Evolutionary conservation across 2,329 filamentous ascomycete species (phyloP), one percentile per base, ranked within the genome.

Genomic region (Alternaria dauci): DNA sequence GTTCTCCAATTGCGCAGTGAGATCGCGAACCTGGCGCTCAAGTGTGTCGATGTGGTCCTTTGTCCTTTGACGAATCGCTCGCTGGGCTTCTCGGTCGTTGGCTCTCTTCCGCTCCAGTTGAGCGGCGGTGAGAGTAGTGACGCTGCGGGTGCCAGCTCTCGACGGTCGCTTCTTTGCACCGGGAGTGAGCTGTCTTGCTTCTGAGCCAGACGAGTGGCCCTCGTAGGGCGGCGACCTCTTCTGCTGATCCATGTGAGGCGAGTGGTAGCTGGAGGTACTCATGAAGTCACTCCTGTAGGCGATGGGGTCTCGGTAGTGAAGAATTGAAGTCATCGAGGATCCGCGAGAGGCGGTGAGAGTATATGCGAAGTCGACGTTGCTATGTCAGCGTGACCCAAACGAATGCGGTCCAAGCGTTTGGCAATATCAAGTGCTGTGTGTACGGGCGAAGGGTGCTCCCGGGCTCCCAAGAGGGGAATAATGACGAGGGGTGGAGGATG

Each of bases 31-130:
- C 58, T 84, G 83, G 50, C 80, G 77, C 67, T 88, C 85, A n/a
- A 88, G 80, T 28, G 78, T 79, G 63, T 87, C 85, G 61, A 87
- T 87, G 71, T 86, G 85, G 65, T 86, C 84, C 65, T 86, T 87
- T 42, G 85, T 87, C 61, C 86, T 77, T 70, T 86, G 84, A 30
- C 86, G 83, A 65, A 87, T 88, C 50, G 85, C 85, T 65, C 85
- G 81, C 71, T 88, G 86, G 55, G 86, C 85, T 74, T 88, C 86
- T 62, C 86, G 81, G 72, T 88, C 86, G 72, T 87, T 87, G 62
- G 86, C 86, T 60, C 86, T 80, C 73, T 88, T 88, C 52, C 86
- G 79, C 68, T 87, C 86, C 50, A 88, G 78, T 69, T 87, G 86
- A 59, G 86, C 85, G 32, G 84, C 81, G 16, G 85, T 86, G 55